A percentile compares a stretch with the other conserved stretches of the same genome.
Conservation (phyloP, 1,139 yeast species). For the Kazachstania sp. region DNA sequence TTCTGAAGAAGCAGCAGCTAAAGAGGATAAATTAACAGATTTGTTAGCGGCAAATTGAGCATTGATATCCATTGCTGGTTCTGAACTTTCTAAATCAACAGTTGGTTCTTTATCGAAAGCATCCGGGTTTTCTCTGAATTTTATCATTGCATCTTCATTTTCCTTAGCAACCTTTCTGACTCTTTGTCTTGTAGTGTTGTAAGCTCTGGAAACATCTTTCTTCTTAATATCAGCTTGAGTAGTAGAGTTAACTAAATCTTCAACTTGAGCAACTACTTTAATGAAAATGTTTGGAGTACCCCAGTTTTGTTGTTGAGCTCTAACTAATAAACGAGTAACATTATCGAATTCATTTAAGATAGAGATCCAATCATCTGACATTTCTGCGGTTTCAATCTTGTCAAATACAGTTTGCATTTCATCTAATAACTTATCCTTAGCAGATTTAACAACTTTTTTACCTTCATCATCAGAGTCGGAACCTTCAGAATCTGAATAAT, state of each 20-base stretch:
- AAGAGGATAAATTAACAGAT: slow-evolving; percentile 28
- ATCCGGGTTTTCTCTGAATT: slow-evolving; percentile 65
- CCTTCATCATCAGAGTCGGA: slow-evolving; percentile 42
- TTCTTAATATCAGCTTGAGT: slow-evolving; percentile 61
- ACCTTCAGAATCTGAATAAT: slow-evolving; percentile 33
- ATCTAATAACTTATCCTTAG: slow-evolving; percentile 85
- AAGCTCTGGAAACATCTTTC: slow-evolving; percentile 79
- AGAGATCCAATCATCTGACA: slow-evolving; percentile 71
- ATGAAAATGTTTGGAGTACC: slow-evolving; percentile 65
- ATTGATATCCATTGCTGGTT: slow-evolving; percentile 13
- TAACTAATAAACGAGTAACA: slow-evolving; percentile 55
- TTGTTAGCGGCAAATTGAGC: slow-evolving; percentile 31
- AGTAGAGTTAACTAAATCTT: slow-evolving; percentile 54
- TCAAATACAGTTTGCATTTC: slow-evolving; percentile 68
- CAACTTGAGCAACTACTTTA: slow-evolving; percentile 62
- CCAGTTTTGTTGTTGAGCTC: slow-evolving; percentile 67
- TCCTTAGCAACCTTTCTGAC: slow-evolving; percentile 74
- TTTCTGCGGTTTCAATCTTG: slow-evolving; percentile 61
- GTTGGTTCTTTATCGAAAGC: slow-evolving; percentile 49
- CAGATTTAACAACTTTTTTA: slow-evolving; percentile 82
- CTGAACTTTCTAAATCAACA: slow-evolving; percentile 28
- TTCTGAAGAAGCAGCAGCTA: slow-evolving; percentile 32
- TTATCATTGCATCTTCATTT: slow-evolving; percentile 44
- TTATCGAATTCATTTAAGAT: slow-evolving; percentile 74
- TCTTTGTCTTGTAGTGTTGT: slow-evolving; percentile 82